These are phyloP conservation scores for Caloboletus firmus DNA, from an alignment of 1,284 basidiomycete genomes.

Conservation along the genomic window DNA sequence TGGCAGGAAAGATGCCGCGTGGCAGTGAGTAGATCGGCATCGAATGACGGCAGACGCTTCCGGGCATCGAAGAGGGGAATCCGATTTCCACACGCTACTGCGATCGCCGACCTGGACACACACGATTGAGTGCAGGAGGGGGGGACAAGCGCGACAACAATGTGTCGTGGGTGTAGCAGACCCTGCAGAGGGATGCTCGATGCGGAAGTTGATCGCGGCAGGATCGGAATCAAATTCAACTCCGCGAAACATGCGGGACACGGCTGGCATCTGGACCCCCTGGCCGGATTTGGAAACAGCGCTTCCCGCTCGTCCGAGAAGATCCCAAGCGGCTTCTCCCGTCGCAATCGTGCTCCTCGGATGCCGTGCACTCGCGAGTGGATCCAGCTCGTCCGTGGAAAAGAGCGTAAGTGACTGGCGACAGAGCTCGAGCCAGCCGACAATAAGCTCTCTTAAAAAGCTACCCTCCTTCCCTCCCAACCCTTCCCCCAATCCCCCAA, in stretches of 20 bases:
- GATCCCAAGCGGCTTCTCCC: background rate
- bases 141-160: background rate
- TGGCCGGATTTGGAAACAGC: background rate
- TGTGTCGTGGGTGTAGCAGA: background rate
- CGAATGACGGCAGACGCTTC: slow-evolving; percentile 4
- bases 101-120: background rate
- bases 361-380: slow-evolving; percentile 16
- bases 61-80: background rate
- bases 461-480: background rate
- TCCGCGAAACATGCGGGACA: slow-evolving; percentile 16
- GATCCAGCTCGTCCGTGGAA: slow-evolving; percentile 9
- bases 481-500: too few relatives aligned
- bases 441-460: slow-evolving; percentile 17
- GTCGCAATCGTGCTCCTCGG: slow-evolving; percentile 22
- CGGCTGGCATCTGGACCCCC: background rate
- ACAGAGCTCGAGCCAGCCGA: too few relatives aligned
- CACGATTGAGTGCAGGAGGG: too few relatives aligned
- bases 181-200: slow-evolving; percentile 2
- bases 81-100: background rate
- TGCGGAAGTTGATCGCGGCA: slow-evolving; percentile 26
- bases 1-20: slow-evolving; percentile 2
- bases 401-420: background rate
- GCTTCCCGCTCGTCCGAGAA: slow-evolving; percentile 4
- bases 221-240: slow-evolving; percentile 25
- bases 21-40: slow-evolving; percentile 17